Conservation (phyloP, 2,329 filamentous ascomycete species). For the Blastomyces emzantsi region DNA sequence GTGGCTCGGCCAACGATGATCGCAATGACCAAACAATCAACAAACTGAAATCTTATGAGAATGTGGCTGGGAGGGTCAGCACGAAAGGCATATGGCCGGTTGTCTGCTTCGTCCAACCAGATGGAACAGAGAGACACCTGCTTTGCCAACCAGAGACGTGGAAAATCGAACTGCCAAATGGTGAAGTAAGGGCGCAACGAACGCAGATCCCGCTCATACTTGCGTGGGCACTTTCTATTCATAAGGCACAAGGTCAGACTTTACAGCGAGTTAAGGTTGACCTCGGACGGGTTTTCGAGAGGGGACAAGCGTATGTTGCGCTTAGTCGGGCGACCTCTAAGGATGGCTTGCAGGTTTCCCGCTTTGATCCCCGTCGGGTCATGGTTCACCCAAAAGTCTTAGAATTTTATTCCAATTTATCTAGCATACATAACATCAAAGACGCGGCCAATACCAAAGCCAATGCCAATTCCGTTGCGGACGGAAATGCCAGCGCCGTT, state of each 20-base stretch:
- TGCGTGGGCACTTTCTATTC: slow-evolving; percentile 94
- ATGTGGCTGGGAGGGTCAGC: slow-evolving; percentile 39
- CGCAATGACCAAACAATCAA: slow-evolving; percentile 40
- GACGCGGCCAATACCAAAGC: background rate
- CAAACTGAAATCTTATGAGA: slow-evolving; percentile 48
- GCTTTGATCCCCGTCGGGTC: slow-evolving; percentile 84
- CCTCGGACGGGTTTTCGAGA: slow-evolving; percentile 85
- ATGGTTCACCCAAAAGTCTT: slow-evolving; percentile 87
- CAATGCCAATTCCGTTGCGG: background rate
- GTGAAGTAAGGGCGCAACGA: slow-evolving; percentile 83
- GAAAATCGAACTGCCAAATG: slow-evolving; percentile 96
- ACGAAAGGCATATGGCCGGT: slow-evolving; percentile 61
- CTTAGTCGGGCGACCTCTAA: slow-evolving; percentile 86
- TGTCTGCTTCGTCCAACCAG: slow-evolving; percentile 71
- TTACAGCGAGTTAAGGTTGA: slow-evolving; percentile 91
- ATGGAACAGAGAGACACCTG: slow-evolving; percentile 66
- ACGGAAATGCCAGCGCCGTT: background rate
- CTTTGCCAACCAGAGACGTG: slow-evolving; percentile 82
- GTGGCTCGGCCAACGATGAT: slow-evolving; percentile 38
- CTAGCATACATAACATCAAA: slow-evolving; percentile 54
- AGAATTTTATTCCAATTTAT: slow-evolving; percentile 74
- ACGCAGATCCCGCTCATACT: slow-evolving; percentile 79
- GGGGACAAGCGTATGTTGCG: slow-evolving; percentile 95
- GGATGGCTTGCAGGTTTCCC: slow-evolving; percentile 73
- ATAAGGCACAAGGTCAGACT: slow-evolving; percentile 96